A percentile compares a stretch with the other conserved stretches of the same genome.
Conservation (phyloP, 257 asterid species). For the Asclepias syriaca region DNA sequence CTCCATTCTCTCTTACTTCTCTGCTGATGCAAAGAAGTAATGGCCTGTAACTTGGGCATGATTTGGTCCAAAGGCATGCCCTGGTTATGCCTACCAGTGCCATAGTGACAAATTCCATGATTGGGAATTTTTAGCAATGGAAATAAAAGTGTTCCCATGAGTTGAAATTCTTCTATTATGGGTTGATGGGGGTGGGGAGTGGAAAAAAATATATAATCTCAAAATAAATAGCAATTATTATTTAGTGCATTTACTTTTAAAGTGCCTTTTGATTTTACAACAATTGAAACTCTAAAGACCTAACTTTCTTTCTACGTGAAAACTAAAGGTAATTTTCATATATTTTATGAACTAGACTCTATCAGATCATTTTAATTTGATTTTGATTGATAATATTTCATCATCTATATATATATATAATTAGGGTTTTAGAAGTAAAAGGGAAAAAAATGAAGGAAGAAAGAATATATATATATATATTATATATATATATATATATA, state of each 20-base stretch:
- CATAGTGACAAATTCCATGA: conserved; percentile 30
- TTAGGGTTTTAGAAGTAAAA: too few species aligned
- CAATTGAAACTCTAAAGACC: background rate
- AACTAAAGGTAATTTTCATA: background rate
- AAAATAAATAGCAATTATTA: background rate
- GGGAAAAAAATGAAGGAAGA: too few species aligned
- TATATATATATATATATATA: too few species aligned
- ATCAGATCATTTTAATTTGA: background rate
- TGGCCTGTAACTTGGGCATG: conserved; percentile 36
- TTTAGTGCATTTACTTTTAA: conserved; percentile 1
- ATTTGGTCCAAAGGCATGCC: conserved; percentile 60
- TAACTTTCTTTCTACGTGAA: background rate
- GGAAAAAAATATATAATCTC: too few species aligned
- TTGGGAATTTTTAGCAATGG: conserved; percentile 21
- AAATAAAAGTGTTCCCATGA: background rate
- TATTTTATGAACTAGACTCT: background rate
- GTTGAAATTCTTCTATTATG: background rate
- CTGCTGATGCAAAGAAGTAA: conserved; percentile 45
- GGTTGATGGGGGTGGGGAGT: background rate
- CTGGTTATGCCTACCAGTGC: conserved; percentile 36
- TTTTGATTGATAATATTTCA: background rate
- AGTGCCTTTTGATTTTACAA: background rate
- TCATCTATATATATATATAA: too few species aligned
- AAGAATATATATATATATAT: too few species aligned
- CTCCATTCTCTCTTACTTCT: background rate